phyloP scores from a whole-genome alignment of 2,329 filamentous ascomycete species.

The Fusarium nematophilum region DNA sequence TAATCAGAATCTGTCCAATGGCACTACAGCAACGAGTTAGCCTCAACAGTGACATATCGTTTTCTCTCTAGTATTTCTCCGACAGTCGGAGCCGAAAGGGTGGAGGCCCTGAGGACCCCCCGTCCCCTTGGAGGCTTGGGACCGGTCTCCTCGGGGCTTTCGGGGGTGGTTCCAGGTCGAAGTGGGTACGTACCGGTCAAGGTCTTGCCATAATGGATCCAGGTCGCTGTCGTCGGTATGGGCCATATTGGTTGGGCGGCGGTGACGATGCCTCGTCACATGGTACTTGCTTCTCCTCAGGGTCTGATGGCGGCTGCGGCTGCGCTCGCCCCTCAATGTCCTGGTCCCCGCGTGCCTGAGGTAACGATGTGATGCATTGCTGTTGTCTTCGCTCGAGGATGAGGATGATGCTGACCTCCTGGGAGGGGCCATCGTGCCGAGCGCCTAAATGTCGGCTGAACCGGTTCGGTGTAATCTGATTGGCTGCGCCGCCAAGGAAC shows the following conservation, averaged over 20 bases:
- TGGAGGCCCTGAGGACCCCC: no score
- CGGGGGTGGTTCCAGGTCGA: background rate
- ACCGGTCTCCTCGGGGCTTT: background rate
- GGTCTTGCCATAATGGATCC: constrained; percentile 78
- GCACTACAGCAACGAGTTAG: constrained; percentile 61
- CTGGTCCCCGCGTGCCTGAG: constrained; percentile 40
- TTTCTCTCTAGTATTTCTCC: constrained; percentile 7
- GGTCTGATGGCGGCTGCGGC: constrained; percentile 15
- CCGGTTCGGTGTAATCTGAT: constrained; percentile 22
- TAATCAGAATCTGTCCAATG: constrained; percentile 82
- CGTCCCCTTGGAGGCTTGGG: background rate
- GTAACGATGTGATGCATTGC: constrained; percentile 47
- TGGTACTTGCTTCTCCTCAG: constrained; percentile 39
- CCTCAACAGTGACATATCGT: constrained; percentile 6
- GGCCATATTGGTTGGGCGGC: constrained; percentile 51
- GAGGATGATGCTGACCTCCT: constrained; percentile 39
- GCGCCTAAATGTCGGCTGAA: constrained; percentile 42
- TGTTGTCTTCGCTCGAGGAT: constrained; percentile 35
- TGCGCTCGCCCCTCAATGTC: constrained; percentile 30
- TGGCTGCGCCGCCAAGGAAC: constrained; percentile 21
- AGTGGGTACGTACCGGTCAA: constrained; percentile 73
- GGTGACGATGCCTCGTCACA: constrained; percentile 42
- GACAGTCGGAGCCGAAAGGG: constrained; percentile 34
- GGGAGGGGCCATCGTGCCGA: constrained; percentile 39
- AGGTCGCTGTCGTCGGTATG: constrained; percentile 48